Conservation (phyloP, 2,329 filamentous ascomycete genomes). For the Alternaria dauci region DNA sequence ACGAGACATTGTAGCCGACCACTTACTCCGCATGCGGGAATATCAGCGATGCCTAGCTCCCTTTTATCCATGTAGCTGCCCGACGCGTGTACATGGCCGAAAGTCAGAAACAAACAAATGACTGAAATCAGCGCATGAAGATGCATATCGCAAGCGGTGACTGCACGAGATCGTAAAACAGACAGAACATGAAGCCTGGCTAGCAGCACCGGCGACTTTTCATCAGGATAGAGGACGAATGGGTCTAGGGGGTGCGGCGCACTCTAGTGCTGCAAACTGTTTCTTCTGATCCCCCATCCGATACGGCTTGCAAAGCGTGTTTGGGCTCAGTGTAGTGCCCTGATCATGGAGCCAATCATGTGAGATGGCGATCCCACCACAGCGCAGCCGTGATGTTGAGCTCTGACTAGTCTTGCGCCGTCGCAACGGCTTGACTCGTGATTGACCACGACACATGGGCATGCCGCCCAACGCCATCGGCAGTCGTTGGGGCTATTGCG, state of each 20-base stretch:
- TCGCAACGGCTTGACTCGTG: slow-evolving; percentile 1
- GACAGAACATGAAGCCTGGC: not conserved
- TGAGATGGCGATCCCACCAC: not conserved
- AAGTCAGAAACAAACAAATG: slow-evolving; percentile 3
- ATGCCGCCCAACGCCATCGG: not conserved
- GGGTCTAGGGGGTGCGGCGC: not conserved
- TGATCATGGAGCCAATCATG: not conserved
- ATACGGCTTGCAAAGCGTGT: not conserved
- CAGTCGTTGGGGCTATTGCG: not conserved
- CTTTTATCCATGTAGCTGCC: slow-evolving; percentile 1
- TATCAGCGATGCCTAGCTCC: slow-evolving; percentile 23
- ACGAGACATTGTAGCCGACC: not conserved
- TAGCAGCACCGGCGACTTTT: not conserved
- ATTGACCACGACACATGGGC: not conserved
- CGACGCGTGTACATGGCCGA: not conserved
- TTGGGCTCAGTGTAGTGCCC: slow-evolving; percentile 1
- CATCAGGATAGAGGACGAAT: not conserved
- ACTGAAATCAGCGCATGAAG: not conserved
- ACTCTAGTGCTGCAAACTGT: slow-evolving; percentile 1
- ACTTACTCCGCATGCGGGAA: slow-evolving; percentile 32
- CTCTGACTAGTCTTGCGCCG: not conserved
- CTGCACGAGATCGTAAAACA: not conserved
- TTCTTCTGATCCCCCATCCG: not conserved
- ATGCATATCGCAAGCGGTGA: slow-evolving; percentile 8
- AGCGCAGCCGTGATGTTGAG: not conserved